Evolutionary conservation across 257 asterid genomes (phyloP).

Genomic region (Leptodermis oblonga): DNA sequence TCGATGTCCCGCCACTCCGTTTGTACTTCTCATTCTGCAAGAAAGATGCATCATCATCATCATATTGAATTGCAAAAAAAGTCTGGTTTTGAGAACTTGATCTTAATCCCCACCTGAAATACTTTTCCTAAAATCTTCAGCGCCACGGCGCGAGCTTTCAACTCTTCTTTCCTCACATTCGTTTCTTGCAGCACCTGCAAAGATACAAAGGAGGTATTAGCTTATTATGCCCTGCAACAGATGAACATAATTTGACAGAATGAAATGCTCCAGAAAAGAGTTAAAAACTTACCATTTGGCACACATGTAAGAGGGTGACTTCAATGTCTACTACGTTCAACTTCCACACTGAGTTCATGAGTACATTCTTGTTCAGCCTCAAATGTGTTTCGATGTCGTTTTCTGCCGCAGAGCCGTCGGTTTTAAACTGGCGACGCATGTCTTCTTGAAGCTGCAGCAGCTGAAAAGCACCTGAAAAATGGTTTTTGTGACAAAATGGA

Average conservation of each 20-base stretch:
- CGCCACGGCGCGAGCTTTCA: conserved; percentile 60
- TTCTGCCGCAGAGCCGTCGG: conserved; percentile 54
- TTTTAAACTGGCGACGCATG: conserved; percentile 51
- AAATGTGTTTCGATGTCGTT: conserved; percentile 71
- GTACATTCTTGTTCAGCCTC: conserved; percentile 57
- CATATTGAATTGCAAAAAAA: background rate
- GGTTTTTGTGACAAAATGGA: background rate
- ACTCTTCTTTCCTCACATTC: conserved; percentile 60
- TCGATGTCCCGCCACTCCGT: conserved; percentile 49
- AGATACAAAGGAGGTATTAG: conserved; percentile 2
- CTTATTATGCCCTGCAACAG: background rate
- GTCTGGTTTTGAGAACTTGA: background rate
- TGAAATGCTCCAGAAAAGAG: background rate
- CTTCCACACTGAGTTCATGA: conserved; percentile 83
- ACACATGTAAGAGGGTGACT: conserved; percentile 73
- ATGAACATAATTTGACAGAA: background rate
- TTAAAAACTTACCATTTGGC: conserved; percentile 61
- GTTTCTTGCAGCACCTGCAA: conserved; percentile 71
- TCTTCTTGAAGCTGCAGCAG: conserved; percentile 93
- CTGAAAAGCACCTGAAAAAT: conserved; percentile 76
- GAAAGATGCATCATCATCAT: background rate
- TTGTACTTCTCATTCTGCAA: conserved; percentile 46
- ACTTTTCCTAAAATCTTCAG: conserved; percentile 64
- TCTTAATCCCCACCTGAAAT: conserved; percentile 45
- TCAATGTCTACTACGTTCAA: conserved; percentile 86